Evolutionary conservation across 2,329 filamentous ascomycete species (phyloP), one percentile per base, ranked within the genome.

Genomic region (Colletotrichum liaoningense): DNA sequence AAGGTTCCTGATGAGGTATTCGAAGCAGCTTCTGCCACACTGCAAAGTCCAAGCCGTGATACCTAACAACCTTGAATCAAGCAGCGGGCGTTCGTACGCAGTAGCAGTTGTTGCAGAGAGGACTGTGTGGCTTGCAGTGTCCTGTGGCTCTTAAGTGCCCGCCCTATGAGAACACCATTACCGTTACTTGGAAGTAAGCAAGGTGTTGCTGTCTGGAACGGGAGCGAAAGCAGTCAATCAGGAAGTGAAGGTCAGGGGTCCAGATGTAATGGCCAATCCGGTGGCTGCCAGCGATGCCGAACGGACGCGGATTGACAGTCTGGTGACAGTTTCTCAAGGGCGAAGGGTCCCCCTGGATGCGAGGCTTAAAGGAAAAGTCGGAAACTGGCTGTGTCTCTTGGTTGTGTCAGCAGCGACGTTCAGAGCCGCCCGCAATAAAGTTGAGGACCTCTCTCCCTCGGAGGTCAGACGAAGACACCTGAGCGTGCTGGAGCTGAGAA

Each of bases 331-430:
- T 52, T 33, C 19, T 33, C 42, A 42, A 28, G 19, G 58, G 58
- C 65, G 26, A 68, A 52, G 58, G 38, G 69, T 46, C 24, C 54
- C 14, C 42, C 16, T 42, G 26, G 42, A 19, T 12, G 35, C 54
- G 58, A 69, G 69, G 59, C 58, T 64, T 69, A 64, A 59, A 63
- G 38, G 38, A 16, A 69, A 66, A 69, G 65, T 69, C 52, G 38
- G 30, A 69, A 58, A 69, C 69, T 69, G 58, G 52, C 49, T 52
- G 46, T 46, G 70, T 72, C 69, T 72, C 58, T 69, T 63, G 58
- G 28, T 42, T 42, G 69, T 72, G 58, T 72, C 59, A 65, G 66
- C 52, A 22, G 2, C 12, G 22, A 52, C n/a, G 19, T 68, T 33
- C 24, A 63, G 46, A 24, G 33, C 66, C 14, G 26, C 33, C 28